Percentiles rank a stretch among this genome's conserved stretches.
phyloP scores from a whole-genome alignment of 2,329 filamentous ascomycete species.

The Fusarium avenaceum region DNA sequence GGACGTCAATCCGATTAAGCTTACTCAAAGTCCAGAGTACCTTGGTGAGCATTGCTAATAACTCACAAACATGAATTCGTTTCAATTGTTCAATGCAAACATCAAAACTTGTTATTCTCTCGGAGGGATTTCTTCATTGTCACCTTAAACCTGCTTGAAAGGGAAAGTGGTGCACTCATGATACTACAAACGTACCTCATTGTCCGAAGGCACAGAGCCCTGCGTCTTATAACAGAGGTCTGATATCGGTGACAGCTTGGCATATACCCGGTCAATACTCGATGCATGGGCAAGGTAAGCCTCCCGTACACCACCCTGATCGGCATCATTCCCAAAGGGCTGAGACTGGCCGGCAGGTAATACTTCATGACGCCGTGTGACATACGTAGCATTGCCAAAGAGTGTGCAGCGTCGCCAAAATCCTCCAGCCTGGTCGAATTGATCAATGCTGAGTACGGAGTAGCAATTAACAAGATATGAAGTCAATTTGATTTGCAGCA shows the following conservation, averaged over 20 bases:
- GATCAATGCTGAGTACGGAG: constrained; percentile 11
- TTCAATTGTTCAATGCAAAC: constrained; percentile 10
- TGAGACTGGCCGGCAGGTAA: constrained; percentile 32
- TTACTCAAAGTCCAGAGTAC: neutral
- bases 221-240: constrained; percentile 33
- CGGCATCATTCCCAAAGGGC: constrained; percentile 34
- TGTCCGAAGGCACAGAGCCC: constrained; percentile 19
- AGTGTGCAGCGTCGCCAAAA: constrained; percentile 34
- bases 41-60: constrained; percentile 20
- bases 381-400: constrained; percentile 16
- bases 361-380: constrained; percentile 29
- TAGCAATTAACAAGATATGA: constrained; percentile 22
- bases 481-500: constrained; percentile 24
- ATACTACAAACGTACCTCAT: constrained; percentile 19
- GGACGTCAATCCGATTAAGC: constrained; percentile 20
- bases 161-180: constrained; percentile 2
- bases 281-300: constrained; percentile 28
- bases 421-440: constrained; percentile 7
- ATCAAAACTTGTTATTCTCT: constrained; percentile 22
- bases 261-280: constrained; percentile 36
- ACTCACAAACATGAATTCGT: constrained; percentile 3
- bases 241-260: constrained; percentile 39
- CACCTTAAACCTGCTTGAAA: constrained; percentile 26
- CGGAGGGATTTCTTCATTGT: constrained; percentile 23
- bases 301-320: constrained; percentile 41